phyloP scores from a whole-genome alignment of 768 basidiomycete species.

The Coprinopsis strossmayeri region DNA sequence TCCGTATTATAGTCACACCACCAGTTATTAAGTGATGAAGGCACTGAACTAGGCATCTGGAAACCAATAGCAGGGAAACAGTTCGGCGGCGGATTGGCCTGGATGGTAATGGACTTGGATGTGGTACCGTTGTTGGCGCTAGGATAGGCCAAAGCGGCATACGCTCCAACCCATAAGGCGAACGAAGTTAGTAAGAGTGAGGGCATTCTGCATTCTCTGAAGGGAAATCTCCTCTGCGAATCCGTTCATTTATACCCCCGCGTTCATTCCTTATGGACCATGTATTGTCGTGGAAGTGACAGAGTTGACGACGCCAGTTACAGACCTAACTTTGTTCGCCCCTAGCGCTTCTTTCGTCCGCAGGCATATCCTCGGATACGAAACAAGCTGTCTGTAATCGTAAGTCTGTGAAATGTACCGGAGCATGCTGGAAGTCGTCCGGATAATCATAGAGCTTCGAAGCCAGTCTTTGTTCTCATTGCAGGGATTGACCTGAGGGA shows the following conservation, averaged over 20 bases:
- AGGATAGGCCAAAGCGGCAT: background rate
- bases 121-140: background rate
- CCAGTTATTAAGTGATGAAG: slow-evolving; percentile 42
- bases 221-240: no score
- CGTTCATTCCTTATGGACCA: no score
- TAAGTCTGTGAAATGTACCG: background rate
- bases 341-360: background rate
- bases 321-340: background rate
- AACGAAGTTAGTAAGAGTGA: background rate
- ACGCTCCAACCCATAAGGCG: background rate
- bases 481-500: no score
- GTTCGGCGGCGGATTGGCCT: slow-evolving; percentile 20
- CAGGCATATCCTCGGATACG: background rate
- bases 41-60: slow-evolving; percentile 45
- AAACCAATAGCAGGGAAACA: slow-evolving; percentile 42
- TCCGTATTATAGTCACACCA: slow-evolving; percentile 62
- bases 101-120: no score
- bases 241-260: no score
- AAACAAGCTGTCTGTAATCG: background rate
- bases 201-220: no score
- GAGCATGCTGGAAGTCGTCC: background rate
- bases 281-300: background rate
- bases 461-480: no score
- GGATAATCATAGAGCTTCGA: no score
- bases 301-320: background rate